A percentile compares a stretch with the other conserved stretches of the same genome.
These are phyloP conservation scores for Curvularia lunata DNA, from an alignment of 2,329 filamentous ascomycete genomes.

Conservation along the genomic window DNA sequence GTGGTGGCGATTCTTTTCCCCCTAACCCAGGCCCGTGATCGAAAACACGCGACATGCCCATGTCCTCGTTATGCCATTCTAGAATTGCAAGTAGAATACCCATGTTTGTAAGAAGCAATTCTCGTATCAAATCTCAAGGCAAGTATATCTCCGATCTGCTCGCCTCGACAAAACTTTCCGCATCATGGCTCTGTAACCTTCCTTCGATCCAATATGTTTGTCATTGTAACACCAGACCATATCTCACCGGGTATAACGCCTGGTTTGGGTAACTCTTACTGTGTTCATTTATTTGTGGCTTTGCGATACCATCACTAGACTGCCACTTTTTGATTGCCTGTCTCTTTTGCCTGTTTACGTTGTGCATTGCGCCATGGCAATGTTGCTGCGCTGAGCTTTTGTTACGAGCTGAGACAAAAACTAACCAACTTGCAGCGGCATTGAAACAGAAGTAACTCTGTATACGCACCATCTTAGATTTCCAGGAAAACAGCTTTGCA, in stretches of 20 bases:
- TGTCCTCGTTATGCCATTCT: neutral
- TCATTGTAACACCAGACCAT: too few species aligned
- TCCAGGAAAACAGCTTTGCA: neutral
- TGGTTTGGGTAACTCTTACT: too few species aligned
- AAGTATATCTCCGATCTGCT: neutral
- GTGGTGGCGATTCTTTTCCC: neutral
- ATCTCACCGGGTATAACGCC: too few species aligned
- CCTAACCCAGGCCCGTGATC: neutral
- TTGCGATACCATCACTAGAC: too few species aligned
- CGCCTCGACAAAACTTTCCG: neutral
- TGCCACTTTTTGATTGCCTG: too few species aligned
- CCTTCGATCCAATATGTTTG: too few species aligned
- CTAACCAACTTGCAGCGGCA: neutral
- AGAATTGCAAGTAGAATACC: neutral
- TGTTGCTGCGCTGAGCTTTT: neutral
- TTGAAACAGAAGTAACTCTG: neutral
- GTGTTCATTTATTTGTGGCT: too few species aligned
- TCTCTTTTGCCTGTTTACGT: too few species aligned
- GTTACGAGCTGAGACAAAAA: neutral
- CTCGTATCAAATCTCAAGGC: neutral
- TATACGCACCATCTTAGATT: neutral
- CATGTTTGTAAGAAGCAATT: neutral
- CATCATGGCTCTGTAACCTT: too few species aligned
- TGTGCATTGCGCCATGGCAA: too few species aligned
- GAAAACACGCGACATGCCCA: neutral